Percentiles rank a stretch among this genome's conserved stretches.
These are phyloP conservation scores for Phytophthora pisi DNA, from an alignment of 352 stramenopile species.

Conservation along the genomic window DNA sequence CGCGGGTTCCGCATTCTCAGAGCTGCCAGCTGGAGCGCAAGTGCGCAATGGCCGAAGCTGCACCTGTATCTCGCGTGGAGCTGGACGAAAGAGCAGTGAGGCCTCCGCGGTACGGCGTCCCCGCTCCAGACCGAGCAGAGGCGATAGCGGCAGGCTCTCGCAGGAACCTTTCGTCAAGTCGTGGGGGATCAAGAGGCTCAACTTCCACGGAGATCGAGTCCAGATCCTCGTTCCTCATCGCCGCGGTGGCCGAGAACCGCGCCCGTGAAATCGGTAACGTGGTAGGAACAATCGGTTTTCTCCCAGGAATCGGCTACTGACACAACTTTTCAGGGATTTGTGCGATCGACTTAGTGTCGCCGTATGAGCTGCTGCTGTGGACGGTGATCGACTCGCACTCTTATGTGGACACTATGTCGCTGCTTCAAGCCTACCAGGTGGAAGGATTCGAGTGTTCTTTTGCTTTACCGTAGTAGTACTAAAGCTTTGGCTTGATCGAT, in stretches of 20 bases:
- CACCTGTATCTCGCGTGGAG: slow-evolving; percentile 27
- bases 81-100: slow-evolving; percentile 36
- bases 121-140: slow-evolving; percentile 28
- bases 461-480: neutral
- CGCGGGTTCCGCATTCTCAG: slow-evolving; percentile 20
- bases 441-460: neutral
- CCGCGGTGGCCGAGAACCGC: slow-evolving; percentile 61
- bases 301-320: neutral
- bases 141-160: neutral
- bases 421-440: slow-evolving; percentile 79
- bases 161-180: slow-evolving; percentile 8
- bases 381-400: slow-evolving; percentile 81
- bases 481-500: neutral
- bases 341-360: slow-evolving; percentile 71
- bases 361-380: slow-evolving; percentile 79
- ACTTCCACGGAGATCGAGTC: slow-evolving; percentile 14
- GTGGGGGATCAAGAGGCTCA: slow-evolving; percentile 31
- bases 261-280: slow-evolving; percentile 61
- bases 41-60: slow-evolving; percentile 23
- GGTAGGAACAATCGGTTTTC: neutral
- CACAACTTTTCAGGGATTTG: slow-evolving; percentile 50
- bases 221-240: slow-evolving; percentile 62
- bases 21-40: slow-evolving; percentile 16
- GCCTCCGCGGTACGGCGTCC: slow-evolving; percentile 41
- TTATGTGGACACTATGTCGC: slow-evolving; percentile 70